These are phyloP conservation scores for Didymella segeticola DNA, from an alignment of 2,329 filamentous ascomycete genomes.

Conservation along the genomic window DNA sequence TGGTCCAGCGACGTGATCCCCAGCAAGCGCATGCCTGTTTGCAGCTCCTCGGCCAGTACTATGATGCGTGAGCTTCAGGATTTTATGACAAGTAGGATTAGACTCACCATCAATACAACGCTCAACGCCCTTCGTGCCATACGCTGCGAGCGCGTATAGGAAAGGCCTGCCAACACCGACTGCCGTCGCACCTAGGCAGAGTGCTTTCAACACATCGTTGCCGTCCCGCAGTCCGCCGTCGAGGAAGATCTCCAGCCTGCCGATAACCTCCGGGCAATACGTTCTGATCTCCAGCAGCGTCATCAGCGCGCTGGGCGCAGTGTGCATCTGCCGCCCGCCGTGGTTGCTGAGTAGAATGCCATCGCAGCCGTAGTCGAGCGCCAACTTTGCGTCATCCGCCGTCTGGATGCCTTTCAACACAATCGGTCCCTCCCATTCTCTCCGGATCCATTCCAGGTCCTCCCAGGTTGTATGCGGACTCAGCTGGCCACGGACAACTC, in stretches of 20 bases:
- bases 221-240: conserved; percentile 49
- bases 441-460: conserved; percentile 55
- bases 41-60: conserved; percentile 64
- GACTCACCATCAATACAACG: conserved; percentile 47
- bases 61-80: conserved; percentile 10
- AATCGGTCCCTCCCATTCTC: conserved; percentile 51
- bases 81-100: not conserved
- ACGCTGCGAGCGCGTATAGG: conserved; percentile 48
- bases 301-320: conserved; percentile 46
- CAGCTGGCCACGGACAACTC: conserved; percentile 36
- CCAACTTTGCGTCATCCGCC: conserved; percentile 55
- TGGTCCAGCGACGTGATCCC: conserved; percentile 68
- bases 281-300: conserved; percentile 48
- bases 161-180: conserved; percentile 49
- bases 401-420: conserved; percentile 55
- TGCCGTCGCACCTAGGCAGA: conserved; percentile 50
- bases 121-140: conserved; percentile 47
- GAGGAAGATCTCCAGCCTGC: conserved; percentile 46
- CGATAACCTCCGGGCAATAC: conserved; percentile 46
- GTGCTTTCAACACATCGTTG: conserved; percentile 48
- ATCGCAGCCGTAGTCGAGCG: conserved; percentile 52
- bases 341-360: conserved; percentile 62
- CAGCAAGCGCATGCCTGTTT: conserved; percentile 70
- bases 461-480: conserved; percentile 58
- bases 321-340: conserved; percentile 61